These are phyloP conservation scores for Fusarium ramigenum DNA, from an alignment of 2,329 filamentous ascomycete genomes.

Conservation along the genomic window DNA sequence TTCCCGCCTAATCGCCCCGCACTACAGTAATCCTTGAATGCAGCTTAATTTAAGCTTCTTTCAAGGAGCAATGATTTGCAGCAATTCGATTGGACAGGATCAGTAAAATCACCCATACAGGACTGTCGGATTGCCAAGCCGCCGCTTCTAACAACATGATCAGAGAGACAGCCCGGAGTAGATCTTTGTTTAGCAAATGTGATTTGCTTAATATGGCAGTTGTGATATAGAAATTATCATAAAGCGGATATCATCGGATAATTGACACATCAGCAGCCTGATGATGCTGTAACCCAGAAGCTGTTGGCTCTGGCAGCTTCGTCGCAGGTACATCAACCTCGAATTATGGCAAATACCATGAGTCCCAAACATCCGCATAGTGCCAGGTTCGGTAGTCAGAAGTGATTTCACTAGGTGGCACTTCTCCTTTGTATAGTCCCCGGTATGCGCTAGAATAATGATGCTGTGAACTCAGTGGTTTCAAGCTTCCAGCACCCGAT, in stretches of 20 bases:
- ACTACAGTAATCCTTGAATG: constrained; percentile 18
- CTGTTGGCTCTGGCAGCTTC: neutral
- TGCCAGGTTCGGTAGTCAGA: neutral
- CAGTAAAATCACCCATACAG: neutral
- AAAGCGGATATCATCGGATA: neutral
- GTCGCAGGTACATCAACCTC: neutral
- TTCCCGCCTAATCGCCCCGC: constrained; percentile 19
- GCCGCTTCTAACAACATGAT: neutral
- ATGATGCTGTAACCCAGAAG: neutral
- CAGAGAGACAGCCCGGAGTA: neutral
- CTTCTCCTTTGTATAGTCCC: neutral
- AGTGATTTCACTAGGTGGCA: neutral
- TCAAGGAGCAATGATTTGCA: neutral
- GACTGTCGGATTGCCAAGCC: neutral
- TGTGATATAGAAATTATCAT: neutral
- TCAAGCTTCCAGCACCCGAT: neutral
- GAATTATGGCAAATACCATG: neutral
- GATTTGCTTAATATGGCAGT: neutral
- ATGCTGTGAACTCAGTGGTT: neutral
- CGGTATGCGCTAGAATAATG: neutral
- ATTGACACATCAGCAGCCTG: neutral
- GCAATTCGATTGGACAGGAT: constrained; percentile 1
- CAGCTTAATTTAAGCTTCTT: constrained; percentile 41
- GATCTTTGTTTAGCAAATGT: neutral
- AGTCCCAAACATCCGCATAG: too few species aligned